Conservation (phyloP, 2,329 filamentous ascomycete species). For the Trichoderma gracile region DNA sequence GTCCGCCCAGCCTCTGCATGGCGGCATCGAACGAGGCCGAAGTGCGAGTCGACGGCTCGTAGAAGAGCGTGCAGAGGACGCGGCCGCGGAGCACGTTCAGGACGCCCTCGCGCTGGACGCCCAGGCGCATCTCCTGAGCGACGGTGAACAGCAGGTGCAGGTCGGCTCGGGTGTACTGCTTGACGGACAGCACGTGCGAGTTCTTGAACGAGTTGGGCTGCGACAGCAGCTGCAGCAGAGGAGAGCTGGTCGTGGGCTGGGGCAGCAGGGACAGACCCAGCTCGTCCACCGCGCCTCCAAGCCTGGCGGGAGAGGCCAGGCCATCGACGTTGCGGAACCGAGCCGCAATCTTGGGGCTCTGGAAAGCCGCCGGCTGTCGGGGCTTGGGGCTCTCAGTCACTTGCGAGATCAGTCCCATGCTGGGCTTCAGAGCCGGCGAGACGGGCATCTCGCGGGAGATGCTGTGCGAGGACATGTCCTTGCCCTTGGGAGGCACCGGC, state of each 20-base stretch:
- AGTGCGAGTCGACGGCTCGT: slow-evolving; percentile 93
- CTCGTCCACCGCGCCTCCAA: slow-evolving; percentile 44
- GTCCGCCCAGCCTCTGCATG: slow-evolving; percentile 95
- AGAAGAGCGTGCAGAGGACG: slow-evolving; percentile 91
- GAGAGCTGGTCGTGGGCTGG: slow-evolving; percentile 57
- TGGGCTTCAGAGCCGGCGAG: slow-evolving; percentile 61
- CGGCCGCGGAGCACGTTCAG: slow-evolving; percentile 83
- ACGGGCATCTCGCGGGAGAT: slow-evolving; percentile 46
- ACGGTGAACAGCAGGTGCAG: slow-evolving; percentile 94
- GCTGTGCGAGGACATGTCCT: slow-evolving; percentile 73
- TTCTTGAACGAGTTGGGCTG: slow-evolving; percentile 82
- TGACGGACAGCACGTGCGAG: slow-evolving; percentile 87
- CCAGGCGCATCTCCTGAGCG: slow-evolving; percentile 94
- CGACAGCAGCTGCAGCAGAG: slow-evolving; percentile 71
- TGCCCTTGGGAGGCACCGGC: slow-evolving; percentile 60
- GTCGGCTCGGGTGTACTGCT: slow-evolving; percentile 83
- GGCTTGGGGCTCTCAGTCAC: slow-evolving; percentile 41
- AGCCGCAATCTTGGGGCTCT: slow-evolving; percentile 35
- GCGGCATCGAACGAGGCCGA: slow-evolving; percentile 95
- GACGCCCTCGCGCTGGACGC: slow-evolving; percentile 88
- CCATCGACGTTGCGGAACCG: slow-evolving; percentile 37
- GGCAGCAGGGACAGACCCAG: slow-evolving; percentile 49
- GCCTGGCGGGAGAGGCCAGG: slow-evolving; percentile 31
- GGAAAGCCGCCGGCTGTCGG: slow-evolving; percentile 34
- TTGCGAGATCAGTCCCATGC: slow-evolving; percentile 42